Base-by-base conservation (phyloP, 306 rosid species). In the Trifolium subterraneum region DNA sequence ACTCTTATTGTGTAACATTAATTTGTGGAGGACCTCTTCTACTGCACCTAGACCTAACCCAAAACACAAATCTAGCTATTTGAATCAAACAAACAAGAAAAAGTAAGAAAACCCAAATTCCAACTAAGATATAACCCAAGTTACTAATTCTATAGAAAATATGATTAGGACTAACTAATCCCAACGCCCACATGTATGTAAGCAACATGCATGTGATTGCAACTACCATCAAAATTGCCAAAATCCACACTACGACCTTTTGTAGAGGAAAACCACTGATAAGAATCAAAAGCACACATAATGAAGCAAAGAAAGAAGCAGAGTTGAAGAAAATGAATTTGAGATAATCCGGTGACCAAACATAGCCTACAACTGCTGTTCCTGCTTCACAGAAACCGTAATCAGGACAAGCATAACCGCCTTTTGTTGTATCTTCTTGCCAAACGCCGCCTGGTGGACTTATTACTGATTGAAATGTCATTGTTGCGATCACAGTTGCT, bases 371-470 rank as follows among this genome's bases (percentile, higher is more conserved):
- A 25, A 80, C 76, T 3, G 82, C 72, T 0, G 85, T 86, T 33
- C 85, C 84, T 0, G 87, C 87, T 8, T 56, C 39, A 39, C 86
- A 86, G 6, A 44, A 38, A 33, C 78, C 42, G 1, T 70, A 8
- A 0, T 20, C 0, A 3, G 12, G 4, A 62, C 87, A 83, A 0
- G 56, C 4, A 8, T 11, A 15, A 2, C 60, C 42, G 16, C 66
- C 81, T 0, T 10, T 2, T 4, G 1, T 5, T 9, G 63, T 48
- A 18, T 72, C 78, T 4, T 11, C 51, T 73, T 73, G 71, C 88
- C 83, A 71, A 15, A 78, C 84, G 4, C 88, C 86, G 6, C 86
- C 86, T 0, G 86, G 86, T 52, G 88, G 88, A 20, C 63, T 78
- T 42, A 85, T 5, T 23, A 72, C 66, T 9, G 81, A 36, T 4